Percentiles rank a stretch among this genome's conserved stretches.
phyloP scores from a whole-genome alignment of 129 eudicot species.

The Tagetes erecta region DNA sequence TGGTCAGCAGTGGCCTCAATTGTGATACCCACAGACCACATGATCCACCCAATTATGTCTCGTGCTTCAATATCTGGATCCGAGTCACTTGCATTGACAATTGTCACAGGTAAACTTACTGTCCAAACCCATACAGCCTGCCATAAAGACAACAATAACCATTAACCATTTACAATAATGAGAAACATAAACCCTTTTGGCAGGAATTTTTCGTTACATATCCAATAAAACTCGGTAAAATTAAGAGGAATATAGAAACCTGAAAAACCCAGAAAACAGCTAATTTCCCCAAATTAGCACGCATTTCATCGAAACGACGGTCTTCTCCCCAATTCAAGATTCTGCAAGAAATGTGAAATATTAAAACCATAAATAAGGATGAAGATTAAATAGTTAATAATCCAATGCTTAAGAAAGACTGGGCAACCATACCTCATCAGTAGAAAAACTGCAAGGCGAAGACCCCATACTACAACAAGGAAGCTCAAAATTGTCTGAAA shows the following conservation, averaged over 20 bases:
- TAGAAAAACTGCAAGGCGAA: constrained; percentile 82
- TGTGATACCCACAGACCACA: constrained; percentile 74
- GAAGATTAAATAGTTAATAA: background rate
- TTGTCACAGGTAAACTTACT: constrained; percentile 90
- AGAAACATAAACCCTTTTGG: background rate
- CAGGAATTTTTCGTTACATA: background rate
- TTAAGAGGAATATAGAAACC: constrained; percentile 42
- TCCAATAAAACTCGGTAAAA: background rate
- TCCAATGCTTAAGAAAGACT: background rate
- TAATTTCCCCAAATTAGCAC: constrained; percentile 72
- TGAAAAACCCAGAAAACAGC: constrained; percentile 91
- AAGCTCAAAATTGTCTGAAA: constrained; percentile 76
- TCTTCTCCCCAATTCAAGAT: constrained; percentile 99
- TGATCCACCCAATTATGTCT: constrained; percentile 89
- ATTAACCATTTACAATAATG: background rate
- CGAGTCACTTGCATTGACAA: constrained; percentile 80
- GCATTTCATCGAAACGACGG: constrained; percentile 93
- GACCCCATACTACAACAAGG: constrained; percentile 88
- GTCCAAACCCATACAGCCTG: constrained; percentile 99
- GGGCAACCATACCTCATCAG: constrained; percentile 70
- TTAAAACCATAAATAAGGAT: background rate
- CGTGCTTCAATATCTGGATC: constrained; percentile 66
- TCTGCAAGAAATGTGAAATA: constrained; percentile 39
- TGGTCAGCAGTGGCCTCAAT: constrained; percentile 93
- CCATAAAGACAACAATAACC: constrained; percentile 20